Evolutionary conservation across 2,329 filamentous ascomycete species (phyloP).

Genomic region (Trichophyton rubrum): DNA sequence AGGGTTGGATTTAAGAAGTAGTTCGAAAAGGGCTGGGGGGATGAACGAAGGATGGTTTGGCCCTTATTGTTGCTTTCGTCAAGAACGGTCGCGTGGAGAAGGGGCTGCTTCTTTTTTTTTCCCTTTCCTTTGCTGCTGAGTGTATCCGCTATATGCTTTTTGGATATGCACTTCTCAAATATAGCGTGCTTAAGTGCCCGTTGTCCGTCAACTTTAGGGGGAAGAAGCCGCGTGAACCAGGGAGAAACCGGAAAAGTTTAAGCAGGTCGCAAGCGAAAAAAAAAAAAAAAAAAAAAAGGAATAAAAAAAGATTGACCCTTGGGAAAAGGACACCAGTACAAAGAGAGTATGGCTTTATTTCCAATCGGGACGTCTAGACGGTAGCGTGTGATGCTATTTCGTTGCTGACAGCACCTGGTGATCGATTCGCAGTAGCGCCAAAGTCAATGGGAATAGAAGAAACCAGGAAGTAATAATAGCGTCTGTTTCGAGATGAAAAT

Average conservation of each 20-base stretch:
- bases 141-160: neutral
- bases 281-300: neutral
- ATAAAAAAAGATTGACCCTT: neutral
- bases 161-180: slow-evolving; percentile 4
- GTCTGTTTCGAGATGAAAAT: slow-evolving; percentile 2
- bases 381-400: neutral
- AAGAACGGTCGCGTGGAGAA: slow-evolving; percentile 1
- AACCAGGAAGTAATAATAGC: slow-evolving; percentile 1
- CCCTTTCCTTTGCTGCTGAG: neutral
- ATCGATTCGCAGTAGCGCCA: slow-evolving; percentile 6
- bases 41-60: neutral
- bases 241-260: slow-evolving; percentile 4
- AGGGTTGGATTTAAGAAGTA: slow-evolving; percentile 2
- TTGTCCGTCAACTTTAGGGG: slow-evolving; percentile 3
- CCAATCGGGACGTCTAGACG: slow-evolving; percentile 1
- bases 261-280: neutral
- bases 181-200: slow-evolving; percentile 6
- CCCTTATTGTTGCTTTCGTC: neutral
- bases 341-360: slow-evolving; percentile 4
- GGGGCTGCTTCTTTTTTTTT: neutral
- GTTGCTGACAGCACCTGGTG: slow-evolving; percentile 3
- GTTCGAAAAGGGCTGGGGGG: slow-evolving; percentile 4
- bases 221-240: slow-evolving; percentile 5
- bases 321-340: slow-evolving; percentile 3
- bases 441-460: neutral